These are phyloP conservation scores for Penicillium sp. DNA, from an alignment of 2,329 filamentous ascomycete species.

Conservation along the genomic window DNA sequence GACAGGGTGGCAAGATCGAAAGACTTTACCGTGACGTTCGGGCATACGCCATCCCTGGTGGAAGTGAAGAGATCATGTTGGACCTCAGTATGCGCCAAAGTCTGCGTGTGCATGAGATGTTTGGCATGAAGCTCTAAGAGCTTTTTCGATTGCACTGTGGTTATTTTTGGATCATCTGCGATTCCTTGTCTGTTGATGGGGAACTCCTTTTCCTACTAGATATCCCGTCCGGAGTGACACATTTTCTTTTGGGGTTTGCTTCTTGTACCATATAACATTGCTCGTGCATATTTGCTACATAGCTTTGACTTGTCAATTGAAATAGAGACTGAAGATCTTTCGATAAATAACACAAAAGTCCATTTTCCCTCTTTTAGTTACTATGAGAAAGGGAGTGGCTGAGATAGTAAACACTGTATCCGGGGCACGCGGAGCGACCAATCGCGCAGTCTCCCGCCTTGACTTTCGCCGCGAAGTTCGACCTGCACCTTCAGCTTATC, in stretches of 20 bases:
- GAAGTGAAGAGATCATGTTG: conserved; percentile 97
- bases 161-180: conserved; percentile 5
- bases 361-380: no score
- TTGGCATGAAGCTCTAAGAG: conserved; percentile 88
- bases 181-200: background rate
- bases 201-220: conserved; percentile 10
- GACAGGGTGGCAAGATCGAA: conserved; percentile 94
- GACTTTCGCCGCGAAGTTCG: conserved; percentile 12
- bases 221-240: conserved; percentile 19
- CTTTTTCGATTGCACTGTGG: background rate
- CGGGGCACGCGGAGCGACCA: conserved; percentile 9
- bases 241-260: conserved; percentile 9
- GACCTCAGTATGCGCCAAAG: conserved; percentile 91
- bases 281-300: conserved; percentile 1
- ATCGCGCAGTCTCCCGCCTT: conserved; percentile 9
- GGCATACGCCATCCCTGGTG: conserved; percentile 93
- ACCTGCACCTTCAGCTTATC: conserved; percentile 5
- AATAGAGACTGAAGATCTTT: background rate
- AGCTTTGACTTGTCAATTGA: no score
- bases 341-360: no score
- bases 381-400: no score
- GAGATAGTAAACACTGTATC: no score
- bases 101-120: conserved; percentile 76
- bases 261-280: conserved; percentile 15
- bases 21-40: conserved; percentile 89